phyloP scores from a whole-genome alignment of 345 rosid genomes.

The Populus pruinosa region DNA sequence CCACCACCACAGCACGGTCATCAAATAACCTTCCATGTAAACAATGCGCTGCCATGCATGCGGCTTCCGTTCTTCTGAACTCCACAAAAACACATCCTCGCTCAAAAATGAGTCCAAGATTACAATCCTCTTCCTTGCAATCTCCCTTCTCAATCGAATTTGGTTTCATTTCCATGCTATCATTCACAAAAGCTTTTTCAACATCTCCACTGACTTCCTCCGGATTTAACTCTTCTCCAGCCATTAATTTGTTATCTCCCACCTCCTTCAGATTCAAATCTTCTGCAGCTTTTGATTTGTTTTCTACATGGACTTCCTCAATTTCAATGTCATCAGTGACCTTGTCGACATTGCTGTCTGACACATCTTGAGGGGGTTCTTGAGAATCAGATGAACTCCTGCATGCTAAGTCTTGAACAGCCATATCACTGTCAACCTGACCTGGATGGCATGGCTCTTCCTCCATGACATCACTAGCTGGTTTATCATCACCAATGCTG shows the following conservation, averaged over 20 bases:
- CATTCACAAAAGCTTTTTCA: conserved; percentile 9
- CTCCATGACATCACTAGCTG: conserved; percentile 20
- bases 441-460: conserved; percentile 30
- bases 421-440: conserved; percentile 18
- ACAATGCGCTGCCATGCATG: conserved; percentile 65
- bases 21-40: conserved; percentile 69
- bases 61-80: conserved; percentile 67
- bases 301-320: conserved; percentile 7
- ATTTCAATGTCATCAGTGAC: conserved; percentile 10
- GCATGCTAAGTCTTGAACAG: conserved; percentile 14
- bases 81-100: conserved; percentile 69
- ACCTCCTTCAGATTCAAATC: conserved; percentile 20
- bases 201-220: conserved; percentile 20
- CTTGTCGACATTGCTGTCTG: conserved; percentile 16
- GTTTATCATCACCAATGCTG: conserved; percentile 19
- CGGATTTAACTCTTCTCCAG: conserved; percentile 19
- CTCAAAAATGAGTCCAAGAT: conserved; percentile 42
- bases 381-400: conserved; percentile 9
- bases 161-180: background rate
- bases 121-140: conserved; percentile 21
- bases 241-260: conserved; percentile 18
- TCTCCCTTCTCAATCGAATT: conserved; percentile 31
- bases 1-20: conserved; percentile 50
- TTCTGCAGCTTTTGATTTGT: conserved; percentile 20
- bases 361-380: conserved; percentile 23